phyloP scores from a whole-genome alignment of 257 asterid genomes.

The Nicotiana benthamiana region DNA sequence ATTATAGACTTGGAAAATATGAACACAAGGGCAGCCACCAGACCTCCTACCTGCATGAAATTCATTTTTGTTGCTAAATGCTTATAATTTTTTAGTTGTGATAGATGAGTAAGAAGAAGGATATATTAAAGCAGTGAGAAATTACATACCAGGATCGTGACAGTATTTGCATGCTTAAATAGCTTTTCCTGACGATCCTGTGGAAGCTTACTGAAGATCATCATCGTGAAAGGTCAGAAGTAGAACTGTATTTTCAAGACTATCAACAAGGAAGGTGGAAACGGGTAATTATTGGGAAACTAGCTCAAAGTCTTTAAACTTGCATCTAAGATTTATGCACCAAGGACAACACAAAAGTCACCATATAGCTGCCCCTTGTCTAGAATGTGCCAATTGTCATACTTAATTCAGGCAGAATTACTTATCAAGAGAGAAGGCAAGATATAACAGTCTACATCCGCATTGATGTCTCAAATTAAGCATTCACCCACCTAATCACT shows the following conservation, averaged over 20 bases:
- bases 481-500: not conserved
- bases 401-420: not conserved
- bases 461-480: not conserved
- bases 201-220: slow-evolving; percentile 32
- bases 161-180: slow-evolving; percentile 27
- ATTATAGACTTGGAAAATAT: slow-evolving; percentile 31
- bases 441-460: not conserved
- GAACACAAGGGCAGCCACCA: slow-evolving; percentile 28
- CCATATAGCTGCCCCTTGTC: not conserved
- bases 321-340: not conserved
- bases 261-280: not conserved
- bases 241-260: not conserved
- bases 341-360: not conserved
- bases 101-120: not conserved
- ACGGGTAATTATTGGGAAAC: not conserved
- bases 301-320: not conserved
- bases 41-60: slow-evolving; percentile 33
- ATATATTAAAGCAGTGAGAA: not conserved
- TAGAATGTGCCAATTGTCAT: not conserved
- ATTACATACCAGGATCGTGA: slow-evolving; percentile 34
- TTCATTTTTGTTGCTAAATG: not conserved
- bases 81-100: not conserved
- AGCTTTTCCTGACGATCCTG: slow-evolving; percentile 34
- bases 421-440: not conserved
- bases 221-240: not conserved